Evolutionary conservation across 73 alveolate species (phyloP).

Genomic region (Tetrahymena thermophila): DNA sequence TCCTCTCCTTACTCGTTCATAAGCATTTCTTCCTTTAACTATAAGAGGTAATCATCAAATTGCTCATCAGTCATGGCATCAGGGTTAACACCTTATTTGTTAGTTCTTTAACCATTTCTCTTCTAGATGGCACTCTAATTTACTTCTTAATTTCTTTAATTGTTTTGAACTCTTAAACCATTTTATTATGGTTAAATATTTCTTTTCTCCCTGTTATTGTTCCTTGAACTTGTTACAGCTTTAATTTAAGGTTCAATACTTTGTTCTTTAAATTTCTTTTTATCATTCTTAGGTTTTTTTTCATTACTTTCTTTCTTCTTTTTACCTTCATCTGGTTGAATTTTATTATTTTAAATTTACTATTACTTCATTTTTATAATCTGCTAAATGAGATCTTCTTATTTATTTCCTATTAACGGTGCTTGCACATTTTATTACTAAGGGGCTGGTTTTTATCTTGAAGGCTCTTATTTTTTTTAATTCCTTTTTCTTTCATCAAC

Average conservation of each 20-base stretch:
- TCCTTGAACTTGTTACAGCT: background rate
- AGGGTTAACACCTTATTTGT: background rate
- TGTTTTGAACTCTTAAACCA: background rate
- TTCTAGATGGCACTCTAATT: background rate
- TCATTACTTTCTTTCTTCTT: background rate
- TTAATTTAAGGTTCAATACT: background rate
- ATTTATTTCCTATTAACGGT: background rate
- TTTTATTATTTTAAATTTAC: background rate
- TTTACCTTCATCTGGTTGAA: background rate
- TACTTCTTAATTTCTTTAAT: background rate
- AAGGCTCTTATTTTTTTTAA: background rate
- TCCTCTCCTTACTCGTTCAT: background rate
- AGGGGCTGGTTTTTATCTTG: background rate
- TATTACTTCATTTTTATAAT: background rate
- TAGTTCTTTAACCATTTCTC: background rate
- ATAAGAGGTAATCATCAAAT: background rate
- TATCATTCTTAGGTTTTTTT: background rate
- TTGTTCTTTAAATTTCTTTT: background rate
- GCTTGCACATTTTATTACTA: background rate
- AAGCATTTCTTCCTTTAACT: background rate
- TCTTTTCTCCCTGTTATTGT: background rate
- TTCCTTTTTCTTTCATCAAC: background rate
- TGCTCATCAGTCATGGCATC: background rate
- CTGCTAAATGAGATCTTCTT: background rate
- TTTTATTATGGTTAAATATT: background rate